Evolutionary conservation across 2,329 filamentous ascomycete species (phyloP), one percentile per base, ranked within the genome.

Genomic region (Exophiala lecanii-corni): DNA sequence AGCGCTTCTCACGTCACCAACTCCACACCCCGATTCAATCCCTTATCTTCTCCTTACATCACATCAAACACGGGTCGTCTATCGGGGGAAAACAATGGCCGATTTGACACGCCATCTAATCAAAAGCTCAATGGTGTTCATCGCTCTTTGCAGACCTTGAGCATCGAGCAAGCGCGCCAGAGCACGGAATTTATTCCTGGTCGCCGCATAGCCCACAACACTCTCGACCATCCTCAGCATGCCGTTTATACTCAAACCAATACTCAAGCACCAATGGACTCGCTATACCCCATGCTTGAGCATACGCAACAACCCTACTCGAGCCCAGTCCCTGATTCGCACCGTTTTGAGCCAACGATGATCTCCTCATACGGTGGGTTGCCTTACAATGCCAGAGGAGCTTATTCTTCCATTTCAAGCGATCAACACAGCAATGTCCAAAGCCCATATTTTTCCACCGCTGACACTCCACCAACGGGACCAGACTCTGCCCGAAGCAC

Each of bases 401-500:
- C 70, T 2, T 59, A 64, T 23, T 69, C 70, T 6, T 69, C 73
- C 2, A 64, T 62, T 46, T 58, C 62, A 2, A 65, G 65, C 5
- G 69, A 73, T 15, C 70, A 69, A 40, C 62, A 67, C 20, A 69
- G 71, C 45, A 67, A 62, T 47, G 65, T 72, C 16, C 63, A 62
- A 12, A 65, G 61, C 44, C 59, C 65, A 1, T 69, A 70, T 51
- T 74, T 75, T 53, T 63, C 70, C 2, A 62, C 66, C 3, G 58
- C 65, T 5, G 65, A 67, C 32, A 73, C 65, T 17, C 67, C 70
- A 2, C 63, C 69, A 5, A 61, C 56, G 9, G 47, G 58, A 12
- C 49, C 44, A 2, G 54, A 59, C 3, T 68, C 67, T 51, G 56
- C 70, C 56, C 61, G 72, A 55, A 63, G 68, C 47, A 63, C 68